phyloP scores from a whole-genome alignment of 352 stramenopile species.

The Globisporangium camurandrum region DNA sequence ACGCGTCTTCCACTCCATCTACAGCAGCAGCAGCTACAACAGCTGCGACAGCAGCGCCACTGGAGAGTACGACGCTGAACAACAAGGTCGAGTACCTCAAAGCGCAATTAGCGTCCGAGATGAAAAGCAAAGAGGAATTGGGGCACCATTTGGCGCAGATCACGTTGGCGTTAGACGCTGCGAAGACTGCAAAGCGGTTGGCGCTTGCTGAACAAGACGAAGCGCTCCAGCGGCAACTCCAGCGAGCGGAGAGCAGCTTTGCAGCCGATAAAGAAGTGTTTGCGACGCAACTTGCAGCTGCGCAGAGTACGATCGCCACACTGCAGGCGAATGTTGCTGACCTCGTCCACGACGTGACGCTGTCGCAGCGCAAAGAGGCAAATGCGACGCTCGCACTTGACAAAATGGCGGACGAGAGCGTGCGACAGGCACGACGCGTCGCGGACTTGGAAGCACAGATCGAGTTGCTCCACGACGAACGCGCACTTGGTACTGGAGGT shows the following conservation, averaged over 20 bases:
- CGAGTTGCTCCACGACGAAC: constrained; percentile 51
- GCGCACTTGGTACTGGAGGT: constrained; percentile 12
- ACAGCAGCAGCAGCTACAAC: not conserved
- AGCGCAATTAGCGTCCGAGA: constrained; percentile 72
- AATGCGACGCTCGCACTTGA: constrained; percentile 63
- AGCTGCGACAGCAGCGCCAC: not conserved
- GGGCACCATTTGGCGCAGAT: constrained; percentile 56
- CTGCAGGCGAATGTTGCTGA: constrained; percentile 74
- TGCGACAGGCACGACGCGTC: constrained; percentile 49
- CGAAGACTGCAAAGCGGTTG: constrained; percentile 60
- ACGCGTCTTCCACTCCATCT: constrained; percentile 16
- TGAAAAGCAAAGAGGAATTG: constrained; percentile 83
- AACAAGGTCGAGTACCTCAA: constrained; percentile 85
- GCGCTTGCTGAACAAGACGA: constrained; percentile 50
- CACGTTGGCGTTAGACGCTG: constrained; percentile 47
- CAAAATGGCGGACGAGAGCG: constrained; percentile 67
- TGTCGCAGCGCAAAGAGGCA: constrained; percentile 58
- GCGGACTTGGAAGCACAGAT: constrained; percentile 53
- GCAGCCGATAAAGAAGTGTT: constrained; percentile 48
- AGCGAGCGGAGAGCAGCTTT: constrained; percentile 39
- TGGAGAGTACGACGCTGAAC: too few relatives aligned
- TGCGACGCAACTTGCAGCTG: constrained; percentile 24
- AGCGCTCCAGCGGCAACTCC: constrained; percentile 36
- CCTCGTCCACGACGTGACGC: constrained; percentile 58
- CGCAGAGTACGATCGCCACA: constrained; percentile 55